Conservation (phyloP, 2,329 filamentous ascomycete species). For the Aspergillus luchuensis region DNA sequence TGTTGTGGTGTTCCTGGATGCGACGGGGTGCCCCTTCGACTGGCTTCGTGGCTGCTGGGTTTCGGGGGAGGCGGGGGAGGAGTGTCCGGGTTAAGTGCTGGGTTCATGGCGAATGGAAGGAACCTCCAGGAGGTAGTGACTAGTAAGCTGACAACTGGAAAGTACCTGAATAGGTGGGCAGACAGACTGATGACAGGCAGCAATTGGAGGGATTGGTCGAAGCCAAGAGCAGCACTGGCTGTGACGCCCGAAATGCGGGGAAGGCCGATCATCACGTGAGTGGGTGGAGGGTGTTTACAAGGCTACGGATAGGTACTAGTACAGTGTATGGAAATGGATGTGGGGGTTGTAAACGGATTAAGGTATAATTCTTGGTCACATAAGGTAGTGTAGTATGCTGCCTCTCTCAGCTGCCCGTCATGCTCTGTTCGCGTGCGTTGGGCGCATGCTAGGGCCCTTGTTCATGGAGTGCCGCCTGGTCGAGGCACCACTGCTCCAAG, state of each 20-base stretch:
- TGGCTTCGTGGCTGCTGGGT: slow-evolving; percentile 68
- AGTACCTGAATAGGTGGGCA: neutral
- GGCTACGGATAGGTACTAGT: neutral
- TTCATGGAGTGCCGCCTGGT: neutral
- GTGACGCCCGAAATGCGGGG: slow-evolving; percentile 7
- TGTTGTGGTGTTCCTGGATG: slow-evolving; percentile 47
- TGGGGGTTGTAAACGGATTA: neutral
- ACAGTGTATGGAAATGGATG: neutral
- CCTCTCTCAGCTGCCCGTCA: neutral
- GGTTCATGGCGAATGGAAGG: slow-evolving; percentile 21
- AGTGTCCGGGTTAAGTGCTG: slow-evolving; percentile 51
- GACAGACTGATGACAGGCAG: neutral
- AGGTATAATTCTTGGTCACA: too few relatives aligned
- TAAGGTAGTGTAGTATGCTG: neutral
- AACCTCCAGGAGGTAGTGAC: neutral
- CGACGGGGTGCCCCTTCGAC: slow-evolving; percentile 64
- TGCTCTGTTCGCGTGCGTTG: neutral
- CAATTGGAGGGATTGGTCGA: slow-evolving; percentile 6
- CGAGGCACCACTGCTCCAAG: neutral
- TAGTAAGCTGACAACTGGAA: neutral
- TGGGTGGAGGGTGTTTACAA: neutral
- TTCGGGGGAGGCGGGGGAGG: slow-evolving; percentile 74
- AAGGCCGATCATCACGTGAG: neutral
- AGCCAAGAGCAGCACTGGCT: neutral
- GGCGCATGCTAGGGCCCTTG: neutral